These are phyloP conservation scores for Leucosporidium yakuticum DNA, from an alignment of 768 basidiomycete species.

Conservation along the genomic window DNA sequence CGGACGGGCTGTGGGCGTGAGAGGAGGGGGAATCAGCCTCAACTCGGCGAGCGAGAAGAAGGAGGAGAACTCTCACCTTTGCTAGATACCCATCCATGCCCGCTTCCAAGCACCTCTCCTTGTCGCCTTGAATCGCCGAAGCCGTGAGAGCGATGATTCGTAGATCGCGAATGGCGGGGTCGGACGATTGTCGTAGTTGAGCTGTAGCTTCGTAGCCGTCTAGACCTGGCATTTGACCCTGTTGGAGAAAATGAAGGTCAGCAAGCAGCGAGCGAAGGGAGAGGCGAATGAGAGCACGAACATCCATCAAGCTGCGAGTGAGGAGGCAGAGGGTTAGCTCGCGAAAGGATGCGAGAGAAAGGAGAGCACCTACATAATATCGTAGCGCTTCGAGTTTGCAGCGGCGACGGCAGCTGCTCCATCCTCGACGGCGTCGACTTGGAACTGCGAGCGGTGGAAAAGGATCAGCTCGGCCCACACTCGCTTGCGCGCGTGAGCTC, in stretches of 20 bases:
- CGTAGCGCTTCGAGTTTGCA: constrained; percentile 37
- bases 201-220: constrained; percentile 30
- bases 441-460: not conserved
- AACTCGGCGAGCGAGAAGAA: not conserved
- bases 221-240: constrained; percentile 21
- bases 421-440: constrained; percentile 39
- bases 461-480: too few relatives aligned
- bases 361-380: constrained; percentile 33
- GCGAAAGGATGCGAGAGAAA: not conserved
- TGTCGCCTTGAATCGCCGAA: constrained; percentile 87
- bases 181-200: constrained; percentile 3
- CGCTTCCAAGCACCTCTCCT: constrained; percentile 64
- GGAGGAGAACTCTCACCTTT: constrained; percentile 13
- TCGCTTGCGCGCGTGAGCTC: too few relatives aligned
- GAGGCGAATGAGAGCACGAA: not conserved
- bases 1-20: not conserved
- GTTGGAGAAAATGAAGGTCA: not conserved
- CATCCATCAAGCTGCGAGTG: constrained; percentile 7
- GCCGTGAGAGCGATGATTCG: constrained; percentile 96
- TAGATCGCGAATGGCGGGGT: constrained; percentile 43
- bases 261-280: not conserved
- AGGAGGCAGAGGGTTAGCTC: constrained; percentile 5
- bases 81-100: constrained; percentile 51
- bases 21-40: not conserved
- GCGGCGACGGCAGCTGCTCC: constrained; percentile 40